phyloP scores from a whole-genome alignment of 192 early-diverging fungal species.

The Tieghemiomyces parasiticus region DNA sequence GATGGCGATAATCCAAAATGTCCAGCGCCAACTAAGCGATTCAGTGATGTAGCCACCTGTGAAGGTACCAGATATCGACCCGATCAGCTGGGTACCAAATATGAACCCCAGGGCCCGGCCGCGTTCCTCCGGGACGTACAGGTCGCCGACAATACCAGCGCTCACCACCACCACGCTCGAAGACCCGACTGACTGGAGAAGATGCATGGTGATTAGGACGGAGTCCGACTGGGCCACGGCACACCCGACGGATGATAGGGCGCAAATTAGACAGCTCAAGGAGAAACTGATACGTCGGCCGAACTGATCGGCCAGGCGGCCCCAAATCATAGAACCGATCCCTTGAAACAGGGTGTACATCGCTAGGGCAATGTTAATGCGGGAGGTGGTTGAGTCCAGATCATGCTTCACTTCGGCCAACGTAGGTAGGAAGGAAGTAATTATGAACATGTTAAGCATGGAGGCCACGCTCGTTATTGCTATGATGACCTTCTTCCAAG shows the following conservation, averaged over 20 bases:
- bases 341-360: constrained; percentile 29
- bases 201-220: constrained; percentile 25
- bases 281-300: constrained; percentile 30
- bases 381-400: constrained; percentile 19
- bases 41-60: constrained; percentile 36
- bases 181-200: constrained; percentile 28
- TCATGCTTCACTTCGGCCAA: constrained; percentile 23
- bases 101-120: constrained; percentile 36
- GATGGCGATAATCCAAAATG: constrained; percentile 42
- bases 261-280: constrained; percentile 24
- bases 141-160: constrained; percentile 33
- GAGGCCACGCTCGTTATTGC: constrained; percentile 23
- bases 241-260: constrained; percentile 27
- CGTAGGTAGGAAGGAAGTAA: constrained; percentile 31
- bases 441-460: constrained; percentile 28
- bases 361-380: constrained; percentile 27
- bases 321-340: constrained; percentile 33
- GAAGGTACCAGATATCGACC: constrained; percentile 32
- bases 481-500: no score
- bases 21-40: constrained; percentile 32
- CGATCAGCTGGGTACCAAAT: constrained; percentile 30
- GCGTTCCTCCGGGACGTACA: constrained; percentile 30
- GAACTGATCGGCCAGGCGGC: constrained; percentile 29
- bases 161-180: constrained; percentile 30
- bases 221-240: constrained; percentile 21